Conservation (phyloP, 2,329 filamentous ascomycete species). For the Hypoxylon sp. region DNA sequence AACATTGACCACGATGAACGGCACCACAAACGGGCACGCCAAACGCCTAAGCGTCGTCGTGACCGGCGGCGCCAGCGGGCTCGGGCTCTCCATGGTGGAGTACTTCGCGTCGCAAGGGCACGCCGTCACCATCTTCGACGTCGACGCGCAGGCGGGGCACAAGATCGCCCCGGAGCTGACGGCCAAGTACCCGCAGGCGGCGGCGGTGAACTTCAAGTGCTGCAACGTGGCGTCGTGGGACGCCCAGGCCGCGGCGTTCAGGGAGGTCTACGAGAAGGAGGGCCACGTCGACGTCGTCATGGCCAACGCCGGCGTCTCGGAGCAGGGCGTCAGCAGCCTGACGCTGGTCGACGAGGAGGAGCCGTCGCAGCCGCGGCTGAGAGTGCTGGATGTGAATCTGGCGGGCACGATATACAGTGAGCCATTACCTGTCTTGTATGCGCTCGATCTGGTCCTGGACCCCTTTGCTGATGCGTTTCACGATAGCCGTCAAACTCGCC, state of each 20-base stretch:
- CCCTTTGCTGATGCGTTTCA: conserved; percentile 1
- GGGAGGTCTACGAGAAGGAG: conserved; percentile 49
- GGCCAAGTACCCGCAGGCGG: conserved; percentile 45
- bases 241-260: conserved; percentile 53
- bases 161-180: conserved; percentile 45
- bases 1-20: conserved; percentile 24
- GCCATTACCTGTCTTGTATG: conserved; percentile 31
- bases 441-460: not conserved
- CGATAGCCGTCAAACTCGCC: conserved; percentile 61
- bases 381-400: conserved; percentile 53
- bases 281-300: conserved; percentile 61
- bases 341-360: conserved; percentile 43
- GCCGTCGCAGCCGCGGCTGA: conserved; percentile 46
- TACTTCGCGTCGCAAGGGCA: conserved; percentile 53
- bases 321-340: conserved; percentile 53
- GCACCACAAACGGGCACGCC: conserved; percentile 12
- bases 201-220: conserved; percentile 49
- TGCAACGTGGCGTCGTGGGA: conserved; percentile 57
- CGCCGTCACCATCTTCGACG: conserved; percentile 53
- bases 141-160: conserved; percentile 48
- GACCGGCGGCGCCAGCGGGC: conserved; percentile 55
- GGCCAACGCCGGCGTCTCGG: conserved; percentile 64
- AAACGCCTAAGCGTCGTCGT: conserved; percentile 49
- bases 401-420: conserved; percentile 60
- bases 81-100: conserved; percentile 52